Base-by-base conservation (phyloP, 1,284 basidiomycete genomes). In the Porogramme epimiltina region DNA sequence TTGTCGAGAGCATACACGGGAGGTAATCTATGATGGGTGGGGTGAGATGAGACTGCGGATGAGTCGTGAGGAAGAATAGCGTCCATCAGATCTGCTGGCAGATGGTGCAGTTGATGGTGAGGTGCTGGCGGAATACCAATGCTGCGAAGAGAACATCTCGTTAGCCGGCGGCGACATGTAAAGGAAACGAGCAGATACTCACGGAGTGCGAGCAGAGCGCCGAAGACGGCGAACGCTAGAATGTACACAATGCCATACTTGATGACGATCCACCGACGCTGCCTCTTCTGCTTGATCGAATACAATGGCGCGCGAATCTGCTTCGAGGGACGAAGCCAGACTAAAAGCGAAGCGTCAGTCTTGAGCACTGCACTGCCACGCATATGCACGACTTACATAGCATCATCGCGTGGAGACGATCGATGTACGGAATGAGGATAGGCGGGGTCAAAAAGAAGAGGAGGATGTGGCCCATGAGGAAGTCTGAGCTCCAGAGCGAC, bases 281-380 rank as follows among this genome's bases (percentile, higher is more conserved):
- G 89, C 66, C 84, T 83, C 71, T 87, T 89, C 72, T 94, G 90
- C 71, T 92, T 92, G 66, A 90, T 80, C 47, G 90, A 91, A 73
- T 93, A 99, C 65, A 99, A 79, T 4, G 96, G 96, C 2, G 94
- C 89, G 55, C 93, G 90, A 64, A 97, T 96, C 73, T 96, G 92
- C 66, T 92, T 91, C 50, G 90, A 90, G 23, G 89, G 89, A 25
- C 88, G 85, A 48, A 92, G 70, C 91, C 91, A 92, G 77, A 93
- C 88, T 89, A 56, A 34, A 55, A 33, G 37, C 54, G 33, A 23
- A 40, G 19, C 26, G 11, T 13, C 64, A 46, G 67, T 58, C 52
- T 47, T 59, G 28, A 52, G 19, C 38, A 49, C 31, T 49, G 15
- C n/a, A 47, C 18, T 54, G 56, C 49, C 52, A 60, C 57, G 22